These are phyloP conservation scores for Tetradesmus lagerheimii DNA, from an alignment of 139 green algal genomes.

Conservation along the genomic window DNA sequence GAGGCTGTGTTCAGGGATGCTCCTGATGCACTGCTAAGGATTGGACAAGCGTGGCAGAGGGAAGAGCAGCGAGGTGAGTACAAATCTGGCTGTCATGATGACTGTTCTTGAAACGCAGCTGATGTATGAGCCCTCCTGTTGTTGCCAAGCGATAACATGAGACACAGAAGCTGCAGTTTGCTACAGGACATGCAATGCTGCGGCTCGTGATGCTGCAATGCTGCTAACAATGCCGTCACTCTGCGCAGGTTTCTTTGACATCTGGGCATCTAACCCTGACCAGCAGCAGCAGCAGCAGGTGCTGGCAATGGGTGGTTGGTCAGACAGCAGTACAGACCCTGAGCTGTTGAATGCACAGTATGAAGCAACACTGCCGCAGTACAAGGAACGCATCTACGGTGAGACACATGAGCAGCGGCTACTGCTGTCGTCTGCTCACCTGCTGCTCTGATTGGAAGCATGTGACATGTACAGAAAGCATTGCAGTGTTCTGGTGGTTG, in stretches of 20 bases:
- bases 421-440: too few species aligned
- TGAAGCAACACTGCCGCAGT: conserved; percentile 17
- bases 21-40: background rate
- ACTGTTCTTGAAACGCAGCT: too few species aligned
- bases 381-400: conserved; percentile 31
- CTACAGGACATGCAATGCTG: too few species aligned
- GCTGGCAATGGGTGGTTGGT: background rate
- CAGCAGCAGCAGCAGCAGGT: background rate
- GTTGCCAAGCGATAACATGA: too few species aligned
- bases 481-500: too few species aligned
- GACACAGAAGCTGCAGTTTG: too few species aligned
- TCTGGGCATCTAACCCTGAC: background rate
- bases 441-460: too few species aligned
- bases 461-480: too few species aligned
- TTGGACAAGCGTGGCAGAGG: background rate
- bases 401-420: background rate
- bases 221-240: background rate
- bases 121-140: too few species aligned
- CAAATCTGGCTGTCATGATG: too few species aligned
- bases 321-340: background rate
- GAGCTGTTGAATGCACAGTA: conserved; percentile 21
- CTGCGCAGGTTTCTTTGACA: background rate
- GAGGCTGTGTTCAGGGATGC: background rate
- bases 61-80: background rate
- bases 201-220: too few species aligned